Evolutionary conservation across 2,329 filamentous ascomycete species (phyloP), one percentile per base, ranked within the genome.

Genomic region (Aspergillus tubingensis): DNA sequence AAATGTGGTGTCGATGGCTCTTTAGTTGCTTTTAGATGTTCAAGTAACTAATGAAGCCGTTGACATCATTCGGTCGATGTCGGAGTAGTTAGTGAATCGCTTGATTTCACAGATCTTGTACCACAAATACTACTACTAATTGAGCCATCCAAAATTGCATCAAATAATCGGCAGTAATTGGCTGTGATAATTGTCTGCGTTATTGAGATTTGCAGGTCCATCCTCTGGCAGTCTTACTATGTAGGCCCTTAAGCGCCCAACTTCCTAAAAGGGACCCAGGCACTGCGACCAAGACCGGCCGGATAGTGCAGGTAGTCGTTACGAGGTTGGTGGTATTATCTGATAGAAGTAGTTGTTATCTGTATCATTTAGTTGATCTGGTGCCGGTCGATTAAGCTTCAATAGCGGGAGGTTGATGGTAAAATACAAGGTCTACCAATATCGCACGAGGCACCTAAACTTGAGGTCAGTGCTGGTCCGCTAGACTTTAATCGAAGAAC

Each of bases 201-300:
- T 36, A 13, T 36, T 36, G 11, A 36, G 2, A 13, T 36, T 36
- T 13, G 32, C 32, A 36, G 32, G 4, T 36, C 32, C 32, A 36
- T 5, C 11, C 32, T 36, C 32, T 36, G 10, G 11, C 4, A 13
- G 32, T 36, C 32, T 36, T 36, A 36, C 38, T 21, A 21, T 38
- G 15, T n/a, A 36, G 27, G 13, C 50, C 41, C 39, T 39, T 44
- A 55, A 55, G 53, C 53, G 53, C 53, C 39, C 53, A 39, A 27
- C 23, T 43, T 36, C 39, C 53, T 8, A 55, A 55, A 55, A 13
- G n/a, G 25, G 53, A 47, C 25, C 39, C 32, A 32, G 25, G 15
- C 30, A 6, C 53, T 55, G 53, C 53, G 47, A 25, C 53, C 44
- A 47, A 43, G 53, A 32, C 44, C 23, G 13, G 32, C 21, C 15